Evolutionary conservation across 805 yeast genomes (phyloP).

Genomic region (Hanseniaspora vineae): DNA sequence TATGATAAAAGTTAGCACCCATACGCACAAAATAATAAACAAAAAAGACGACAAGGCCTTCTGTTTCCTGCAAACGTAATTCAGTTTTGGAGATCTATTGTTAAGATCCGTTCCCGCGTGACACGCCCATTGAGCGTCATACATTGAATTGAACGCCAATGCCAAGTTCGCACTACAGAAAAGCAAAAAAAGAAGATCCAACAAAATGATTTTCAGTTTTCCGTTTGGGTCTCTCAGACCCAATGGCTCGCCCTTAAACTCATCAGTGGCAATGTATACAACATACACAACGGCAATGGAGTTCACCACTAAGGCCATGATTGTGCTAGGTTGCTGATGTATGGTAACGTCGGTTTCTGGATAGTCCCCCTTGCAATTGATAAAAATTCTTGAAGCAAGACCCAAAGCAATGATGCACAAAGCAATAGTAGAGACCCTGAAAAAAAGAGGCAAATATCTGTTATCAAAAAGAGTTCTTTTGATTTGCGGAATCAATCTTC

Average conservation of each 20-base stretch:
- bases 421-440: conserved; percentile 46
- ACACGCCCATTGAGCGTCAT: conserved; percentile 77
- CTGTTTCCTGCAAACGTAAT: conserved; percentile 63
- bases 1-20: conserved; percentile 79
- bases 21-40: conserved; percentile 58
- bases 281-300: conserved; percentile 66
- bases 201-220: conserved; percentile 66
- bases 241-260: conserved; percentile 80
- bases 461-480: conserved; percentile 51
- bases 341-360: conserved; percentile 20
- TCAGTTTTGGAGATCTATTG: conserved; percentile 24
- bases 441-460: conserved; percentile 68
- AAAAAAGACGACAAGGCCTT: conserved; percentile 66
- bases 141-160: conserved; percentile 70
- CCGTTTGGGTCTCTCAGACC: conserved; percentile 80
- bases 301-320: conserved; percentile 84
- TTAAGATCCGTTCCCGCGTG: conserved; percentile 11
- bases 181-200: conserved; percentile 79
- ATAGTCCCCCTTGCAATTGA: conserved; percentile 20
- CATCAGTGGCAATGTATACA: conserved; percentile 77
- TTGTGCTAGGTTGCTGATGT: conserved; percentile 74
- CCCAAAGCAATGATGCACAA: conserved; percentile 60
- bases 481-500: conserved; percentile 51
- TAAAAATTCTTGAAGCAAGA: conserved; percentile 49
- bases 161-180: conserved; percentile 82